Evolutionary conservation across 129 eudicot genomes (phyloP).

Genomic region (Scalesia atractyloides): DNA sequence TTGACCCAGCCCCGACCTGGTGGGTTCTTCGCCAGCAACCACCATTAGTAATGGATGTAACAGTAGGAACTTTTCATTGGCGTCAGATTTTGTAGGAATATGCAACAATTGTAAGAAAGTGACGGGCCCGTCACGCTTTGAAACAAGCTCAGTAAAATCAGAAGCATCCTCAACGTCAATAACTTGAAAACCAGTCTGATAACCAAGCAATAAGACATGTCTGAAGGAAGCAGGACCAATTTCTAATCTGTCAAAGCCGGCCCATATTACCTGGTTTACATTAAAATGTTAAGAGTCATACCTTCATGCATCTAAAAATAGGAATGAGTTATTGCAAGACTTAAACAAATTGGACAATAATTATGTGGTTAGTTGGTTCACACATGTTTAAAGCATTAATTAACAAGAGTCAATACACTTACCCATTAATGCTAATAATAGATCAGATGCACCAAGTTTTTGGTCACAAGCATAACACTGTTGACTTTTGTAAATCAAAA

Average conservation of each 20-base stretch:
- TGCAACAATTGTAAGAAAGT: slow-evolving; percentile 50
- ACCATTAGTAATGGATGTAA: slow-evolving; percentile 53
- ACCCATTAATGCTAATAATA: background rate
- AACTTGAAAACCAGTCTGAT: slow-evolving; percentile 62
- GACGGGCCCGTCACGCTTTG: slow-evolving; percentile 53
- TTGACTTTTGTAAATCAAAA: slow-evolving; percentile 19
- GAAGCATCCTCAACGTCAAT: slow-evolving; percentile 59
- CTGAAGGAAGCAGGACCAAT: slow-evolving; percentile 41
- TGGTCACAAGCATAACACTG: slow-evolving; percentile 4
- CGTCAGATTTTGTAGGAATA: slow-evolving; percentile 40
- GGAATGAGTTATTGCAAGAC: slow-evolving; percentile 4
- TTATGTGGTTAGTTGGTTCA: background rate
- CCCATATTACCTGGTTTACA: slow-evolving; percentile 54
- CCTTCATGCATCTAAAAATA: slow-evolving; percentile 18
- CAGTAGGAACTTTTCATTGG: slow-evolving; percentile 36
- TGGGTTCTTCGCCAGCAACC: slow-evolving; percentile 47
- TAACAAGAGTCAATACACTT: slow-evolving; percentile 5
- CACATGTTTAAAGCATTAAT: background rate
- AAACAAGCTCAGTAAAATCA: slow-evolving; percentile 47
- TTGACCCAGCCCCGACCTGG: slow-evolving; percentile 29
- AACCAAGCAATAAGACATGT: slow-evolving; percentile 54
- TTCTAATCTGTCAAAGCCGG: slow-evolving; percentile 55
- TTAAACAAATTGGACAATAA: background rate
- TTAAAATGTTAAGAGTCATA: background rate
- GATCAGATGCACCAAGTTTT: slow-evolving; percentile 5